phyloP scores from a whole-genome alignment of 2,329 filamentous ascomycete genomes.

The Ophiostoma sp. region DNA sequence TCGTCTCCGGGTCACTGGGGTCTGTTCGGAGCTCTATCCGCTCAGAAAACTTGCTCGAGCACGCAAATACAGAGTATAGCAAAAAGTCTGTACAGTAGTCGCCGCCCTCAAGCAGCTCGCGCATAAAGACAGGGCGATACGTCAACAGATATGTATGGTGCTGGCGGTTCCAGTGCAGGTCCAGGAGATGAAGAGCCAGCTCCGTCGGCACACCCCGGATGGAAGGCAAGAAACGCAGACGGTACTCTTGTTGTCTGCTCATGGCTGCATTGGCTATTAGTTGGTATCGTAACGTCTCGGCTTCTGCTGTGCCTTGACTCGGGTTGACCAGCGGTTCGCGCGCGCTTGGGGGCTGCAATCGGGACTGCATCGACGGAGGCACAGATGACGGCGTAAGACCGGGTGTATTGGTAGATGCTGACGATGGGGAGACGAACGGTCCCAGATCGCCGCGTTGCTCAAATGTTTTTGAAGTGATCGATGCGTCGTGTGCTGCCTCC shows the following conservation, averaged over 20 bases:
- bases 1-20: conserved; percentile 26
- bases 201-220: conserved; percentile 30
- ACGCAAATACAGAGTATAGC: conserved; percentile 37
- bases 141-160: conserved; percentile 38
- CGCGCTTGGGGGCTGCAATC: neutral
- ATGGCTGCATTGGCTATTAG: conserved; percentile 24
- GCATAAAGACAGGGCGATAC: conserved; percentile 38
- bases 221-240: conserved; percentile 13
- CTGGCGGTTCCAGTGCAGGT: conserved; percentile 39
- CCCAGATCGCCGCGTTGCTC: conserved; percentile 8
- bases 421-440: neutral
- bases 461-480: neutral
- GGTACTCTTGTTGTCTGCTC: conserved; percentile 23
- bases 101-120: conserved; percentile 34
- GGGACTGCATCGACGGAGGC: neutral
- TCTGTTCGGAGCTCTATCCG: conserved; percentile 28
- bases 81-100: conserved; percentile 37
- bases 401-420: neutral
- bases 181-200: conserved; percentile 36
- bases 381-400: neutral
- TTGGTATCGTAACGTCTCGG: conserved; percentile 16
- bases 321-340: neutral
- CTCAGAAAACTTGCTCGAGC: conserved; percentile 31
- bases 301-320: neutral
- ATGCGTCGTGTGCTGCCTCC: neutral